A percentile compares a stretch with the other conserved stretches of the same genome.
Evolutionary conservation across 2,329 filamentous ascomycete genomes (phyloP).

Genomic region (Fusarium robinianum): DNA sequence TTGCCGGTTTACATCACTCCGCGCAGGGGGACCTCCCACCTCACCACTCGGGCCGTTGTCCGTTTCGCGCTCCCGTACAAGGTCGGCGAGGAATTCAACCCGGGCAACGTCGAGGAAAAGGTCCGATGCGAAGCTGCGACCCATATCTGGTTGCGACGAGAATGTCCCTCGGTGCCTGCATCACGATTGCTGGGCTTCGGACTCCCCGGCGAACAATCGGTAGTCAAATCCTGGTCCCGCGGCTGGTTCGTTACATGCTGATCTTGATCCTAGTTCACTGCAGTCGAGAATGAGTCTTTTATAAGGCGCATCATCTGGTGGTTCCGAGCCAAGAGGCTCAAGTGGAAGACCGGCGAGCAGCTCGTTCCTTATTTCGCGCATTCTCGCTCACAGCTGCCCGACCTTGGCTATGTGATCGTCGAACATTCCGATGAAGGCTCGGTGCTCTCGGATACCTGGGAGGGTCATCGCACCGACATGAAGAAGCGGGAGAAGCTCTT

Average conservation of each 20-base stretch:
- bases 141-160: conserved; percentile 41
- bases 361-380: no score
- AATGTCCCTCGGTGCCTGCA: conserved; percentile 37
- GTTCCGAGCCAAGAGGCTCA: no score
- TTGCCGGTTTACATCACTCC: conserved; percentile 33
- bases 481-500: conserved; percentile 20
- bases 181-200: conserved; percentile 32
- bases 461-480: conserved; percentile 12
- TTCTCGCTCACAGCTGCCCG: conserved; percentile 5
- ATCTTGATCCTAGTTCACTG: no score
- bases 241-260: conserved; percentile 31
- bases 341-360: no score
- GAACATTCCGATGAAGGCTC: conserved; percentile 28
- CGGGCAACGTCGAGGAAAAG: conserved; percentile 42
- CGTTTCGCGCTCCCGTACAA: no score
- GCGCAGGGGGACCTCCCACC: neutral
- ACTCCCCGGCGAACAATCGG: conserved; percentile 21
- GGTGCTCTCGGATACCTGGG: conserved; percentile 32
- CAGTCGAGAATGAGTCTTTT: no score
- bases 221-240: no score
- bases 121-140: conserved; percentile 40
- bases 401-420: conserved; percentile 10
- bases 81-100: no score
- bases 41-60: conserved; percentile 21
- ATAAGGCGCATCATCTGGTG: no score